phyloP scores from a whole-genome alignment of 352 stramenopile genomes.

The Pythium brachiatum region DNA sequence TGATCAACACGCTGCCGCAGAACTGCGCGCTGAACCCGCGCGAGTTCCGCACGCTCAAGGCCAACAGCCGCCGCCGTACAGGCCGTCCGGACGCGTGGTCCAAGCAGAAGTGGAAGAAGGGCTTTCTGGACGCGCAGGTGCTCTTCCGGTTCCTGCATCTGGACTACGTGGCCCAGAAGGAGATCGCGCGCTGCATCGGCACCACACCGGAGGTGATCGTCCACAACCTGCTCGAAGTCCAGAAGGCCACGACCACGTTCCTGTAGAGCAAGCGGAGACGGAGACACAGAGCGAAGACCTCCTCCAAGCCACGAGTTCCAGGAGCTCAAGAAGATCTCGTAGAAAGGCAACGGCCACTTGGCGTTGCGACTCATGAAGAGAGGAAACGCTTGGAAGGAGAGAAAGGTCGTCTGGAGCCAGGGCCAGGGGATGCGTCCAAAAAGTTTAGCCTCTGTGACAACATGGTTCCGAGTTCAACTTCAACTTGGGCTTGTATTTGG shows the following conservation, averaged over 20 bases:
- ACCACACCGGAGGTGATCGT: slow-evolving; percentile 87
- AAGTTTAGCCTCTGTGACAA: slow-evolving; percentile 5
- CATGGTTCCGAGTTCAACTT: slow-evolving; percentile 16
- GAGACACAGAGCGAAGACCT: background rate
- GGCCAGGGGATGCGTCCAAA: slow-evolving; percentile 2
- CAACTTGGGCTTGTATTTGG: slow-evolving; percentile 23
- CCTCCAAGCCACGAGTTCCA: background rate
- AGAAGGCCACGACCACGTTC: slow-evolving; percentile 69
- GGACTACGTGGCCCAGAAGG: slow-evolving; percentile 86
- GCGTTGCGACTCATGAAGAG: no score
- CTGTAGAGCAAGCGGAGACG: slow-evolving; percentile 32
- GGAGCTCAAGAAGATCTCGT: background rate
- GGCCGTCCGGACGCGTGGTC: slow-evolving; percentile 76
- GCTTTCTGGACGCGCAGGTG: slow-evolving; percentile 78
- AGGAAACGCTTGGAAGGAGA: no score
- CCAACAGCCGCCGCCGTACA: slow-evolving; percentile 55
- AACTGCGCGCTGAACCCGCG: slow-evolving; percentile 85
- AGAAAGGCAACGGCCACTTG: background rate
- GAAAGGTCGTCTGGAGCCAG: background rate
- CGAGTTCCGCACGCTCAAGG: slow-evolving; percentile 79
- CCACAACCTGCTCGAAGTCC: slow-evolving; percentile 86
- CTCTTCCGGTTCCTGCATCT: slow-evolving; percentile 79
- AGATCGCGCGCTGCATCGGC: slow-evolving; percentile 85
- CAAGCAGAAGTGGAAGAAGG: slow-evolving; percentile 90
- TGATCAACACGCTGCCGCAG: slow-evolving; percentile 86